Evolutionary conservation across 1,139 yeast species (phyloP).

Genomic region (Lodderomyces oxycetoniae): DNA sequence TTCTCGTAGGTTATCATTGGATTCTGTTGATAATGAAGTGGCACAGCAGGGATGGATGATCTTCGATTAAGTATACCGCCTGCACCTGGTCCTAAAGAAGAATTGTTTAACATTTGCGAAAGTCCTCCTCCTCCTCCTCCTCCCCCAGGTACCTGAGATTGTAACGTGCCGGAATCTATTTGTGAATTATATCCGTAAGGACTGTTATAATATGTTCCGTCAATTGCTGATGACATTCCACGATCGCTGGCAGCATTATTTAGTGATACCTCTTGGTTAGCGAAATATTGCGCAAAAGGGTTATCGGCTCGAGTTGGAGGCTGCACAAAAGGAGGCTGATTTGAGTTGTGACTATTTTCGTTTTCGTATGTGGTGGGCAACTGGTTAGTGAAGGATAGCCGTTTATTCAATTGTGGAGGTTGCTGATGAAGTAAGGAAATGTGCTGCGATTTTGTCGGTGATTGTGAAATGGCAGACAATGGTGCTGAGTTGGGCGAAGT

Average conservation of each 20-base stretch:
- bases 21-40: slow-evolving; percentile 18
- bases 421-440: slow-evolving; percentile 25
- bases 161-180: not conserved
- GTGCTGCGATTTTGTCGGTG: slow-evolving; percentile 28
- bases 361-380: slow-evolving; percentile 52
- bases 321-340: slow-evolving; percentile 29
- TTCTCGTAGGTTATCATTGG: slow-evolving; percentile 6
- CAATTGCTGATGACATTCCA: slow-evolving; percentile 44
- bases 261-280: slow-evolving; percentile 35
- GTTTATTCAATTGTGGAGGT: slow-evolving; percentile 27
- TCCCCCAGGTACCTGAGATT: slow-evolving; percentile 1
- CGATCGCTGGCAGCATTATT: slow-evolving; percentile 27
- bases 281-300: slow-evolving; percentile 44
- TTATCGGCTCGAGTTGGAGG: slow-evolving; percentile 48
- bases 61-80: too few species aligned
- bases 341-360: slow-evolving; percentile 15
- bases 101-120: slow-evolving; percentile 6
- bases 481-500: slow-evolving; percentile 6
- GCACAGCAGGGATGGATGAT: slow-evolving; percentile 34
- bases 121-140: slow-evolving; percentile 8
- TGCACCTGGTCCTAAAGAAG: slow-evolving; percentile 4
- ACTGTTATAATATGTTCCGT: slow-evolving; percentile 19
- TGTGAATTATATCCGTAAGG: slow-evolving; percentile 11
- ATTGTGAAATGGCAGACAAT: slow-evolving; percentile 18
- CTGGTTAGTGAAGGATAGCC: slow-evolving; percentile 41